These are phyloP conservation scores for Microthlaspi erraticum DNA, from an alignment of 345 rosid species.

Conservation along the genomic window DNA sequence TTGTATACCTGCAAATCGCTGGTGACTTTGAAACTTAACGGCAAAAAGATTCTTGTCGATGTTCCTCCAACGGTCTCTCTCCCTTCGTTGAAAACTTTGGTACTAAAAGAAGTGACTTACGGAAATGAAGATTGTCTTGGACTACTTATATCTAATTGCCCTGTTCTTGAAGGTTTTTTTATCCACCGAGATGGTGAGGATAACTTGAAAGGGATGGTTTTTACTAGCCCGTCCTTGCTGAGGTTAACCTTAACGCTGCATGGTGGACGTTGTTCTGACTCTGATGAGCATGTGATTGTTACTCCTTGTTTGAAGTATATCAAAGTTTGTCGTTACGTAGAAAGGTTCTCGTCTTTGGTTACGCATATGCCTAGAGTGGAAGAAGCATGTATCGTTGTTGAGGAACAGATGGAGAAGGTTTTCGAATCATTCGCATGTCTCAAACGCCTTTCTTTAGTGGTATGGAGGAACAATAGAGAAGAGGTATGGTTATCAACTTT, in stretches of 20 bases:
- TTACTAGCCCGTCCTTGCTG: slow-evolving; percentile 2
- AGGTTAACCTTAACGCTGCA: not conserved
- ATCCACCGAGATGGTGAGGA: not conserved
- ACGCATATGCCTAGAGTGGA: not conserved
- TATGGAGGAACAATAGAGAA: not conserved
- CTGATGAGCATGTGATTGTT: not conserved
- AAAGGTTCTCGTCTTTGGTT: not conserved
- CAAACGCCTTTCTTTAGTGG: not conserved
- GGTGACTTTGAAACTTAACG: not conserved
- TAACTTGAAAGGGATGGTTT: not conserved
- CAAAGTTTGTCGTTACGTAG: not conserved
- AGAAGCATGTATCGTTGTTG: not conserved
- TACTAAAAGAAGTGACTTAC: not conserved
- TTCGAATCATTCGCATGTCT: not conserved
- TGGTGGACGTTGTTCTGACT: not conserved
- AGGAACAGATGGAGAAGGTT: not conserved
- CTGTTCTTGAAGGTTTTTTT: slow-evolving; percentile 6
- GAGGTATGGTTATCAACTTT: too few species aligned
- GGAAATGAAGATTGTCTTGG: not conserved
- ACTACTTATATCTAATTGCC: slow-evolving; percentile 3
- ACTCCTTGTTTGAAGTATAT: slow-evolving; percentile 14
- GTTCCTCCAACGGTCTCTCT: slow-evolving; percentile 20
- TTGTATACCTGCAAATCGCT: slow-evolving; percentile 19
- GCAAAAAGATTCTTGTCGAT: not conserved
- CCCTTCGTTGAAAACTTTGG: not conserved